Evolutionary conservation across 495 filamentous ascomycete species (phyloP), one percentile per base, ranked within the genome.

Genomic region (Podospora appendiculata): DNA sequence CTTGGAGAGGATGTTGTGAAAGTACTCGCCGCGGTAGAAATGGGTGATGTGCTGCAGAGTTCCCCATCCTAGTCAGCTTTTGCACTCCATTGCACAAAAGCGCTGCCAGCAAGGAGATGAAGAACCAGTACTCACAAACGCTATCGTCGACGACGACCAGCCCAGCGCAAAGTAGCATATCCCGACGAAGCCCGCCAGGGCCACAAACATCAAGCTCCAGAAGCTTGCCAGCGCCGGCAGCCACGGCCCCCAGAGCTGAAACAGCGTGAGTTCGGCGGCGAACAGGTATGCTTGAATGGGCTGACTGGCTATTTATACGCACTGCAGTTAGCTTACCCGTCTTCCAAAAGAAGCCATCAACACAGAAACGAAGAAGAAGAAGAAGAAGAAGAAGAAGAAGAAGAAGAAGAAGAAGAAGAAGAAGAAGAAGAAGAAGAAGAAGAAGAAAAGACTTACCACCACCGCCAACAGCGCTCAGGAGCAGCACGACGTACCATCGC

Each of bases 191-290:
- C 77, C 58, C 16, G 79, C 80, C 0, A 86, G 69, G 11, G 77
- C 63, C 45, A 85, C 79, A 59, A 86, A 86, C 78, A 84, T 84
- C 33, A 86, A 57, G 13, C 81, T 75, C 81, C 81, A 87, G 52
- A 86, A 85, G 47, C 74, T 75, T 18, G 71, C 76, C 1, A 67
- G 52, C 2, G 53, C 55, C 25, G 61, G 51, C 14, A 82, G 64
- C 45, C 64, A 58, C 1, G 69, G 56, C 8, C 67, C 68, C 61
- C 66, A 65, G 8, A 72, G 71, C n/a, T 68, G 58, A 41, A 81
- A 80, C 3, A 74, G 69, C 0, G 65, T 69, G n/a, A 80, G 63
- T 12, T 75, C 60, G 5, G 70, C 66, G 9, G 75, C 75, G 46
- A 80, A 78, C 33, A 80, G 56, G 47, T 72, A 75, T 8, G 77